Percentiles rank a stretch among this genome's conserved stretches.
Evolutionary conservation across 2,329 filamentous ascomycete genomes (phyloP).

Genomic region (Blastomyces silverae): DNA sequence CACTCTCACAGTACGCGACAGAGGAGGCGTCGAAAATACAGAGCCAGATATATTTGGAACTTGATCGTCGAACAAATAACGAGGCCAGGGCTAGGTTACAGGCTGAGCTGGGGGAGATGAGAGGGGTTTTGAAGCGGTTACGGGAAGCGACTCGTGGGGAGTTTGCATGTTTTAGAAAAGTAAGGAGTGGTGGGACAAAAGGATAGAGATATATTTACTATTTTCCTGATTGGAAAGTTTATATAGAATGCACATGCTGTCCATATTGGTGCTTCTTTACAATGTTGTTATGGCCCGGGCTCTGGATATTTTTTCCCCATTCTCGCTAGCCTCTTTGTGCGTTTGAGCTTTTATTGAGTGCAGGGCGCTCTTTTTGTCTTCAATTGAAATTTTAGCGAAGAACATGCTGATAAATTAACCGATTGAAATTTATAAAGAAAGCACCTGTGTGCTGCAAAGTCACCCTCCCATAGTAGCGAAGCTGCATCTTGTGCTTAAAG

Average conservation of each 20-base stretch:
- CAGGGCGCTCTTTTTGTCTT: not conserved
- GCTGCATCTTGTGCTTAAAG: not conserved
- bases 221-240: not conserved
- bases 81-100: conserved; percentile 73
- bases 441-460: not conserved
- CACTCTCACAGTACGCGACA: conserved; percentile 80
- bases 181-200: conserved; percentile 33
- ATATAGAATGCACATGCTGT: not conserved
- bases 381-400: not conserved
- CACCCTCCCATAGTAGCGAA: not conserved
- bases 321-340: not conserved
- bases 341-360: not conserved
- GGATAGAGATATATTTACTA: not conserved
- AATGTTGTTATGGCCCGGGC: not conserved
- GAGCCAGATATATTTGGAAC: conserved; percentile 81
- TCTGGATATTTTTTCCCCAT: not conserved
- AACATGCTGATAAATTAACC: not conserved
- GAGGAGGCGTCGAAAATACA: conserved; percentile 74
- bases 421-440: not conserved
- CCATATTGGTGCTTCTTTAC: not conserved
- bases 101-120: conserved; percentile 82
- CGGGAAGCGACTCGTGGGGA: conserved; percentile 75
- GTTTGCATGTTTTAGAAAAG: conserved; percentile 76
- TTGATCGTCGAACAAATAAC: conserved; percentile 84
- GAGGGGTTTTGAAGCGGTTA: conserved; percentile 74